Conservation (phyloP, 495 filamentous ascomycete species). For the Beverwykella pulmonaria region DNA sequence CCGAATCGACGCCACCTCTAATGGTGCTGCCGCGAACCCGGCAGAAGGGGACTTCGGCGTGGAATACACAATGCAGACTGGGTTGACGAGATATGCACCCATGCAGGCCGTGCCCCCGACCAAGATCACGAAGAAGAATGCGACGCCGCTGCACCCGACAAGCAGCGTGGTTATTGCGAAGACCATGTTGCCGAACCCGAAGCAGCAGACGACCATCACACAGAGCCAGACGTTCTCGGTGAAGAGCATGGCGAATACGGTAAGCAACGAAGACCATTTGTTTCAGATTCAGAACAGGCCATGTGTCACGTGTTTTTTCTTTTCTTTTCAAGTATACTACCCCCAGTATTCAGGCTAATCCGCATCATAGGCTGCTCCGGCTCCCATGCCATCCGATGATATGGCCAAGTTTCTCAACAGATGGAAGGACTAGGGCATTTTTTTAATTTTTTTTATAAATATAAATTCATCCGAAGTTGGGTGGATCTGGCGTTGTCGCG, state of each 20-base stretch:
- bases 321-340: conserved; percentile 25
- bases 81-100: conserved; percentile 68
- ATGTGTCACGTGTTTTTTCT: not conserved
- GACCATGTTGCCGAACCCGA: conserved; percentile 58
- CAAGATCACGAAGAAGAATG: conserved; percentile 61
- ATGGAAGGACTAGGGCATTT: conserved; percentile 58
- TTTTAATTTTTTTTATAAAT: too few species aligned
- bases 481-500: not conserved
- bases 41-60: conserved; percentile 49
- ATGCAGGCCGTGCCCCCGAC: conserved; percentile 69
- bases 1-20: conserved; percentile 20
- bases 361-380: conserved; percentile 49
- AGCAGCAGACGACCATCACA: conserved; percentile 63
- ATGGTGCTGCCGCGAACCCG: conserved; percentile 29
- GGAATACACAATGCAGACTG: conserved; percentile 65
- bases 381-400: conserved; percentile 54
- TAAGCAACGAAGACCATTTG: conserved; percentile 49
- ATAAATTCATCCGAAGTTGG: too few species aligned
- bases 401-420: conserved; percentile 61
- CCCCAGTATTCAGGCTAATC: conserved; percentile 14
- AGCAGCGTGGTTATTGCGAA: conserved; percentile 62
- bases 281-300: not conserved
- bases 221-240: conserved; percentile 59
- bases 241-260: conserved; percentile 64
- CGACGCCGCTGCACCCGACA: conserved; percentile 63